Conservation (phyloP, 1,139 yeast genomes). For the Nadsonia commutata region DNA sequence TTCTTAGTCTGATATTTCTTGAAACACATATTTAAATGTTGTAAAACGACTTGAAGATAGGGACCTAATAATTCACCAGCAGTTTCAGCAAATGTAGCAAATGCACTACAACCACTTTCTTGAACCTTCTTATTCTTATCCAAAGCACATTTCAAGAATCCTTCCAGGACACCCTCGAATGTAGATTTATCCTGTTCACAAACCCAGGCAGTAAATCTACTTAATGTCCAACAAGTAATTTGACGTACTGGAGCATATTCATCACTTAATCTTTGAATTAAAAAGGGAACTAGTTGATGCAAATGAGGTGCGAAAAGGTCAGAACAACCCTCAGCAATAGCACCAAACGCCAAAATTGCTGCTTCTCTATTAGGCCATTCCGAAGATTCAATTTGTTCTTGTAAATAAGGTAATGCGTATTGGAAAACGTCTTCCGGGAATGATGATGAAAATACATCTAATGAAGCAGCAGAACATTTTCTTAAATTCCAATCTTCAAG, state of each 20-base stretch:
- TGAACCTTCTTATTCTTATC: slow-evolving; percentile 87
- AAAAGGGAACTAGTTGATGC: slow-evolving; percentile 70
- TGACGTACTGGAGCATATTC: slow-evolving; percentile 76
- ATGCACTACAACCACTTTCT: slow-evolving; percentile 82
- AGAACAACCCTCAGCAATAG: slow-evolving; percentile 79
- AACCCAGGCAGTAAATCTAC: slow-evolving; percentile 77
- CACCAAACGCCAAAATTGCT: slow-evolving; percentile 87
- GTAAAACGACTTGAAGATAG: slow-evolving; percentile 50
- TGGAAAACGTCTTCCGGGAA: slow-evolving; percentile 56
- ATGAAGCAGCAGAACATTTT: slow-evolving; percentile 86
- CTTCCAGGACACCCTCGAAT: slow-evolving; percentile 63
- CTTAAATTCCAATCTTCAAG: slow-evolving; percentile 78
- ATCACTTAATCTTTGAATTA: slow-evolving; percentile 68
- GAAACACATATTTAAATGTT: slow-evolving; percentile 63
- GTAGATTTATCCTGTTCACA: slow-evolving; percentile 38
- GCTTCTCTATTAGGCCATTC: slow-evolving; percentile 91
- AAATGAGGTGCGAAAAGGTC: slow-evolving; percentile 57
- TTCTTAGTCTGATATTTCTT: slow-evolving; percentile 68
- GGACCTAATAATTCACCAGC: slow-evolving; percentile 47
- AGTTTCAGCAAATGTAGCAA: slow-evolving; percentile 69
- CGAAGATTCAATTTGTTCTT: slow-evolving; percentile 48
- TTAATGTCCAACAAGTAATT: slow-evolving; percentile 89
- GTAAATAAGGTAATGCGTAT: slow-evolving; percentile 59
- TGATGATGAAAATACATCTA: slow-evolving; percentile 62
- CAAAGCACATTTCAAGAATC: slow-evolving; percentile 57